Conservation (phyloP, 352 stramenopile species). For the Aphanomyces cochlioides region DNA sequence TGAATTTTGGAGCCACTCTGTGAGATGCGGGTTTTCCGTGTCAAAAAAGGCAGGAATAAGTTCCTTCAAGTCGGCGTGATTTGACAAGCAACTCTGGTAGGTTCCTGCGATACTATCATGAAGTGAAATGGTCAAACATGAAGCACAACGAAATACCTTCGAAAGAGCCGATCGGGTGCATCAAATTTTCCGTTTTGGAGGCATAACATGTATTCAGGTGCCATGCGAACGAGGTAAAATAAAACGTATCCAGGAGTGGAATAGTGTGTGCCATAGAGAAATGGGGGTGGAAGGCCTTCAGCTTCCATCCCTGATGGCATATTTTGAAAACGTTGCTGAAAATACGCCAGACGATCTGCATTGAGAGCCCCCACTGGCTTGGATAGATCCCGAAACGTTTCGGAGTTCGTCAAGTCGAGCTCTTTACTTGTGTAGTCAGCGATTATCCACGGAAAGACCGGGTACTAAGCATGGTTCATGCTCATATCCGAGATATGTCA, state of each 20-base stretch:
- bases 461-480: conserved; percentile 64
- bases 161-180: conserved; percentile 59
- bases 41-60: conserved; percentile 76
- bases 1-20: conserved; percentile 35
- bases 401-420: conserved; percentile 73
- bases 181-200: conserved; percentile 52
- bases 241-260: conserved; percentile 84
- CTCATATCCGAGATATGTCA: background rate
- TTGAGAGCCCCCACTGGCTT: conserved; percentile 94
- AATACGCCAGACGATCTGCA: conserved; percentile 79
- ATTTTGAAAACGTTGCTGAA: conserved; percentile 80
- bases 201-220: conserved; percentile 60
- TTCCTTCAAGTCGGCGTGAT: conserved; percentile 65
- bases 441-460: conserved; percentile 95
- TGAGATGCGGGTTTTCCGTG: conserved; percentile 26
- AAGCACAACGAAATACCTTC: conserved; percentile 17
- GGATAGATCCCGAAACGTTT: conserved; percentile 90
- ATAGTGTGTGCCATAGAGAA: conserved; percentile 96
- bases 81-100: conserved; percentile 44
- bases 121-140: background rate
- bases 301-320: conserved; percentile 85
- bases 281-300: conserved; percentile 85
- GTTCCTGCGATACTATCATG: conserved; percentile 36
- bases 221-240: conserved; percentile 86
- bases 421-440: conserved; percentile 76